phyloP scores from a whole-genome alignment of 2,329 filamentous ascomycete species.

The Thermochaetoides dissita region DNA sequence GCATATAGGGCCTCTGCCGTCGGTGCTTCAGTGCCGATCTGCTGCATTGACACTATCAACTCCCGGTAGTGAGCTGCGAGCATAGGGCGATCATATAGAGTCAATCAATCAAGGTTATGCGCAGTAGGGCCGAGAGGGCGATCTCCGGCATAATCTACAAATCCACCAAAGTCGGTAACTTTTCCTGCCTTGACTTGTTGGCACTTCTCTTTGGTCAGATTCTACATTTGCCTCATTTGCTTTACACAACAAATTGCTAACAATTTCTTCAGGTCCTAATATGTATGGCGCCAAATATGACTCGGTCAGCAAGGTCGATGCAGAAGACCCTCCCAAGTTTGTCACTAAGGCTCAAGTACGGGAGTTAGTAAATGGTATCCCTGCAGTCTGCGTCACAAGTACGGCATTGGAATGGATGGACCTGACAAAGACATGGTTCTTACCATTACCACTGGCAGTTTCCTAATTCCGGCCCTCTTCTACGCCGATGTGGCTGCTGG shows the following conservation, averaged over 20 bases:
- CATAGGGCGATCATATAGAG: no score
- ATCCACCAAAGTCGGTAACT: no score
- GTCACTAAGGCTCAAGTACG: constrained; percentile 40
- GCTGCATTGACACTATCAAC: no score
- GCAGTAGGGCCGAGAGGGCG: no score
- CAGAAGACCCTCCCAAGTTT: constrained; percentile 35
- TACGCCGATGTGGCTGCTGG: constrained; percentile 44
- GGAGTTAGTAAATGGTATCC: constrained; percentile 35
- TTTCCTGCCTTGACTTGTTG: constrained; percentile 8
- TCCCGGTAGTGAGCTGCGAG: no score
- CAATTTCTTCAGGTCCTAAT: constrained; percentile 21
- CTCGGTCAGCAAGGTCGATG: constrained; percentile 42
- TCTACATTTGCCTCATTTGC: neutral
- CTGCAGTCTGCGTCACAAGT: constrained; percentile 37
- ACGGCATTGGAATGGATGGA: constrained; percentile 35
- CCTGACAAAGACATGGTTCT: constrained; percentile 39
- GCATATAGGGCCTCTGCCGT: no score
- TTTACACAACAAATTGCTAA: neutral
- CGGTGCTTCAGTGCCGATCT: no score
- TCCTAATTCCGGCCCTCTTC: constrained; percentile 37
- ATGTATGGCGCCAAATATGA: constrained; percentile 26
- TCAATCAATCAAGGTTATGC: no score
- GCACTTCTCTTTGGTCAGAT: constrained; percentile 28
- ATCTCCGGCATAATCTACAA: no score
- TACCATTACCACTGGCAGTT: constrained; percentile 41